Evolutionary conservation across 805 yeast genomes (phyloP), one percentile per base, ranked within the genome.

Genomic region (Kluyveromyces lactis): DNA sequence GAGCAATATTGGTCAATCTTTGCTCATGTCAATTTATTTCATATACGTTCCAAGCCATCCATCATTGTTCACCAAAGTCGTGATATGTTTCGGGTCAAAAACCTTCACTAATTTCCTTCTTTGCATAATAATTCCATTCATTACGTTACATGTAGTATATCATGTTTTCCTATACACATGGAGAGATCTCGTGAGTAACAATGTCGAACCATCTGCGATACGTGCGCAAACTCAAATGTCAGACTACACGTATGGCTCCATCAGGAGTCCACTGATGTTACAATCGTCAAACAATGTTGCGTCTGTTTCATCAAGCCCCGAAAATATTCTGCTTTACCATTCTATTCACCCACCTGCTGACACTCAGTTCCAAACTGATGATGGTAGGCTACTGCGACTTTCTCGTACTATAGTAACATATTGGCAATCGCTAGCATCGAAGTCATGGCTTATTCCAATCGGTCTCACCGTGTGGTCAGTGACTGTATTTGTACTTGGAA

Each of bases 1-100:
- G 18, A 40, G 51, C 17, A 44, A 45, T 4, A 53, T 62, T 18
- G 72, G 71, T 0, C 55, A 62, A 33, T 41, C 63, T 1, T 47
- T 65, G 18, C 43, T 65, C 2, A 42, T 63, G 15, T 65, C 70
- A 24, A 63, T 66, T 11, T 60, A 66, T 39, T 66, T 66, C 56
- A 63, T 66, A 28, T 67, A 63, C 44, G 64, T 63, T 1, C 68
- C 67, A 2, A 61, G 56, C 1, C 57, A 66, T 31, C 52, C 52
- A 23, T 49, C 50, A 12, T 48, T 60, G 27, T 50, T 56, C 33
- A 58, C 68, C 11, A 48, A 55, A 4, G 42, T 47, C 2, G 57
- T 61, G 5, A 63, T 57, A 37, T 58, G 50, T 38, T 64, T 55
- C 44, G 69, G 64, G 16, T 52, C 56, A 32, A 58, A 53, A 43